phyloP scores from a whole-genome alignment of 352 stramenopile genomes.

The Phytophthora tubulina region DNA sequence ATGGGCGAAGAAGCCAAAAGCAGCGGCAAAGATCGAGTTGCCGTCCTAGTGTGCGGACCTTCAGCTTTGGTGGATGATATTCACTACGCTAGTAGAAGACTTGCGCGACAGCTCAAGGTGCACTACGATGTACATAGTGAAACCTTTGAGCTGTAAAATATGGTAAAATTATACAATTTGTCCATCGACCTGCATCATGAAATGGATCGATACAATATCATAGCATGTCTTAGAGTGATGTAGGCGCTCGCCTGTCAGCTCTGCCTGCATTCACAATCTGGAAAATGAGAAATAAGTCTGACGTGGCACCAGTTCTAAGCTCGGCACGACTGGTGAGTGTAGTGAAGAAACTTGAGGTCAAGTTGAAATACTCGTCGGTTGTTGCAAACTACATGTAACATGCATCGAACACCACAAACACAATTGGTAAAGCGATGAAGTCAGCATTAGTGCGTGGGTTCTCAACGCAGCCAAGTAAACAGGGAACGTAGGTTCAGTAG shows the following conservation, averaged over 20 bases:
- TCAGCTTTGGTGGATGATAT: conserved; percentile 42
- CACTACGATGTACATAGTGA: conserved; percentile 61
- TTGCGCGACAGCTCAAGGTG: conserved; percentile 42
- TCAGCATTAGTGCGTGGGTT: neutral
- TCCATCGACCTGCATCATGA: neutral
- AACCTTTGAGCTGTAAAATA: conserved; percentile 42
- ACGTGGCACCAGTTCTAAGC: too few relatives aligned
- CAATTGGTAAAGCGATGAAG: neutral
- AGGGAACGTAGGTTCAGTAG: conserved; percentile 9
- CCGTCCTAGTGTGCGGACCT: conserved; percentile 58
- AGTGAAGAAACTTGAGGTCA: conserved; percentile 17
- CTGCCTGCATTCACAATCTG: too few relatives aligned
- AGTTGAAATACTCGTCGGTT: conserved; percentile 8
- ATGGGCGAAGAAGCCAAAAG: conserved; percentile 50
- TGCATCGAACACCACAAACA: neutral
- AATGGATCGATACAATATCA: too few relatives aligned
- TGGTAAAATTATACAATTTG: neutral
- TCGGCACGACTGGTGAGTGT: neutral
- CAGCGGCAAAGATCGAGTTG: conserved; percentile 44
- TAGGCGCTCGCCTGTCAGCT: too few relatives aligned
- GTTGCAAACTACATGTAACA: too few relatives aligned
- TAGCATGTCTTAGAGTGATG: too few relatives aligned
- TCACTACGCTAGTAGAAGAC: conserved; percentile 27
- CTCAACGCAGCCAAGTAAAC: neutral
- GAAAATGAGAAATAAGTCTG: too few relatives aligned